These are phyloP conservation scores for Penstemon davidsonii DNA, from an alignment of 257 asterid genomes.

Conservation along the genomic window DNA sequence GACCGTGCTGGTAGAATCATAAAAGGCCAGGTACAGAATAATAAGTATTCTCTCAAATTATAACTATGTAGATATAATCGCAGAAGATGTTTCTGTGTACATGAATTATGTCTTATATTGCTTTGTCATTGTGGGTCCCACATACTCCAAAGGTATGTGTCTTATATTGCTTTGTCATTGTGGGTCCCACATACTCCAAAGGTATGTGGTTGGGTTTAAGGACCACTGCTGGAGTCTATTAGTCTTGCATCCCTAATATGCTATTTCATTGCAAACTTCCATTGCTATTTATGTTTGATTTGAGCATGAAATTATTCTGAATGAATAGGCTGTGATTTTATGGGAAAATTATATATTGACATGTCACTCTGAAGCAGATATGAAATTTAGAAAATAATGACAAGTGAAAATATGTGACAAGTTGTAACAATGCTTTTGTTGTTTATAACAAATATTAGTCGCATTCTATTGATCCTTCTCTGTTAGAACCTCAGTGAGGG, in stretches of 20 bases:
- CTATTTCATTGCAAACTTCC: neutral
- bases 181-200: too few species aligned
- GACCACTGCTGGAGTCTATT: neutral
- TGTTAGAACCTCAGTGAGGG: conserved; percentile 12
- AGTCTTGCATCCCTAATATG: neutral
- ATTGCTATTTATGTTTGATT: conserved; percentile 3
- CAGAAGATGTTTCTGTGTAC: neutral
- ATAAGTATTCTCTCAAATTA: neutral
- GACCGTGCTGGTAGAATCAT: conserved; percentile 95
- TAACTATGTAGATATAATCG: too few species aligned
- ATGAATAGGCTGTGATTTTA: neutral
- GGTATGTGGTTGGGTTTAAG: neutral
- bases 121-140: neutral
- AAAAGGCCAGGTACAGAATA: conserved; percentile 80
- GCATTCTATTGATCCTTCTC: neutral
- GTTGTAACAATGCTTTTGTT: neutral
- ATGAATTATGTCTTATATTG: neutral
- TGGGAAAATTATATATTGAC: conserved; percentile 3
- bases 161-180: too few species aligned
- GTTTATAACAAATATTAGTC: neutral
- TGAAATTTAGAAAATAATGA: neutral
- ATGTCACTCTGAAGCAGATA: neutral
- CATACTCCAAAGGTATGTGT: too few species aligned
- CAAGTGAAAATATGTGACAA: neutral
- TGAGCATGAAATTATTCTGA: neutral